These are phyloP conservation scores for Phragmites australis DNA, from an alignment of 176 grass and related monocot genomes.

Conservation along the genomic window DNA sequence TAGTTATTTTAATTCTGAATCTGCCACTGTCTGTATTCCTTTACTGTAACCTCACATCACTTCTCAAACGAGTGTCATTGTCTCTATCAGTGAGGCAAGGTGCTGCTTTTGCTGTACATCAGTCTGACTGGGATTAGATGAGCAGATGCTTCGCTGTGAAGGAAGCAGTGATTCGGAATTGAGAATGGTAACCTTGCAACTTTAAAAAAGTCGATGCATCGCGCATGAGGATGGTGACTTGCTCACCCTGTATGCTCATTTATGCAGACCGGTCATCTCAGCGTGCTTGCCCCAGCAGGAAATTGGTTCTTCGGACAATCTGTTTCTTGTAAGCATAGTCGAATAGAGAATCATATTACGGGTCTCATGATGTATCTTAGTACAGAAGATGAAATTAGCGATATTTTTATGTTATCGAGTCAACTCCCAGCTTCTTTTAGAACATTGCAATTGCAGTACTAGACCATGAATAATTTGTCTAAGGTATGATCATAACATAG, in stretches of 20 bases:
- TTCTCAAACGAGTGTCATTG: not conserved
- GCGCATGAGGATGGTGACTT: not conserved
- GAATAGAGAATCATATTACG: too few relatives aligned
- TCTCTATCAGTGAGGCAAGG: not conserved
- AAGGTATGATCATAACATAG: too few relatives aligned
- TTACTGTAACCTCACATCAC: too few relatives aligned
- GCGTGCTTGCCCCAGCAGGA: not conserved
- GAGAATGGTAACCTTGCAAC: not conserved
- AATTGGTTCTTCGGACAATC: not conserved
- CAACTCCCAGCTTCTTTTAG: too few relatives aligned
- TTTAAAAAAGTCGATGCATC: not conserved
- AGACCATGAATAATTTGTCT: too few relatives aligned
- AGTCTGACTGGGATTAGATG: not conserved
- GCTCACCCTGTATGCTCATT: not conserved
- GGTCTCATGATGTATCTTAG: too few relatives aligned
- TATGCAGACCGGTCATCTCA: not conserved
- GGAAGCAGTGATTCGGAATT: not conserved
- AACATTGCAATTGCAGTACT: too few relatives aligned
- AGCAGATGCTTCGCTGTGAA: conserved; percentile 15
- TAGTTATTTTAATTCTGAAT: too few relatives aligned
- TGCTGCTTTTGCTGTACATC: not conserved
- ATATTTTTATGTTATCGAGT: too few relatives aligned
- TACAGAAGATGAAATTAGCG: too few relatives aligned
- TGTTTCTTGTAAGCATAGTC: too few relatives aligned
- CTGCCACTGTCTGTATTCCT: too few relatives aligned